Evolutionary conservation across 768 basidiomycete genomes (phyloP).

Genomic region (Filobasidium wieringae): DNA sequence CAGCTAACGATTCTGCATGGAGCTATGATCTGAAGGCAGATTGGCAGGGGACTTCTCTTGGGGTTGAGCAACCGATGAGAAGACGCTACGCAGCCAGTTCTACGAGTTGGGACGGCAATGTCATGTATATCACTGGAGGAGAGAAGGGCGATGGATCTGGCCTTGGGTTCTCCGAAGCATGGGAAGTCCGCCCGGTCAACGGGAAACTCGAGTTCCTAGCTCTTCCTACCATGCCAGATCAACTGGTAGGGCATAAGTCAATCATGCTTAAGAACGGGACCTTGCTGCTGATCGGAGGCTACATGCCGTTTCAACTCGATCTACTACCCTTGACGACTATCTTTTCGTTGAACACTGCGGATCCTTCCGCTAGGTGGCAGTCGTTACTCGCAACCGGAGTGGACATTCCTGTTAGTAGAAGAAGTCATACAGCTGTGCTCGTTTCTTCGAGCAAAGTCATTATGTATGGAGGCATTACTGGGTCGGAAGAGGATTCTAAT

Average conservation of each 20-base stretch:
- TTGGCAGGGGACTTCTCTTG: neutral
- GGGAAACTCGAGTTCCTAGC: slow-evolving; percentile 45
- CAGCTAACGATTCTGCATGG: slow-evolving; percentile 53
- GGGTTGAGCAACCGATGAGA: slow-evolving; percentile 51
- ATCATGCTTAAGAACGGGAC: slow-evolving; percentile 58
- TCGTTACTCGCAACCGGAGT: neutral
- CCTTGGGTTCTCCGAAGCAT: slow-evolving; percentile 53
- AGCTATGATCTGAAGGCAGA: slow-evolving; percentile 21
- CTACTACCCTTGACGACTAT: slow-evolving; percentile 38
- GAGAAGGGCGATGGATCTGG: slow-evolving; percentile 69
- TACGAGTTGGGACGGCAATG: slow-evolving; percentile 42
- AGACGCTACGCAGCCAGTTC: slow-evolving; percentile 64
- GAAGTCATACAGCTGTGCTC: slow-evolving; percentile 17
- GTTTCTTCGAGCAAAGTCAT: slow-evolving; percentile 43
- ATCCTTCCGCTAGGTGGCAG: slow-evolving; percentile 51
- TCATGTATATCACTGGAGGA: slow-evolving; percentile 65
- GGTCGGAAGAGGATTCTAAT: slow-evolving; percentile 44
- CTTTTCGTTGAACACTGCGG: slow-evolving; percentile 51
- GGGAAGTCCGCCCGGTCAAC: slow-evolving; percentile 46
- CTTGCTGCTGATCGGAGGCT: slow-evolving; percentile 66
- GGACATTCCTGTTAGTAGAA: slow-evolving; percentile 40
- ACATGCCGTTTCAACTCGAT: no score
- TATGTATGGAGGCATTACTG: slow-evolving; percentile 69
- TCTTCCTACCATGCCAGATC: slow-evolving; percentile 53
- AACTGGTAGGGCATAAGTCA: slow-evolving; percentile 60